phyloP scores from a whole-genome alignment of 495 filamentous ascomycete genomes.

The Tuber umbilicatum region DNA sequence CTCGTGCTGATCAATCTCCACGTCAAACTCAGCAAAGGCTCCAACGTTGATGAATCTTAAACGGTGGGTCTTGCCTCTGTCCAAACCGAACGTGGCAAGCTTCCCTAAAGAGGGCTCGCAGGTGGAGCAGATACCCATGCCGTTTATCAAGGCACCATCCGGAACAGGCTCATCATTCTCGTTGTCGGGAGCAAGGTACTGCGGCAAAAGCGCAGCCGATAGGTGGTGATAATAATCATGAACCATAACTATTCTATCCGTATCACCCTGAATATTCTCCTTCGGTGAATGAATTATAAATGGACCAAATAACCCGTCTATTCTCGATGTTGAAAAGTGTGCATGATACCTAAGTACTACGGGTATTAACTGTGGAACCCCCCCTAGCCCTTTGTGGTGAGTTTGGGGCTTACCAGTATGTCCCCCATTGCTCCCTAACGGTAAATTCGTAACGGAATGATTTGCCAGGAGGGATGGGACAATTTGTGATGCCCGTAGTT shows the following conservation, averaged over 20 bases:
- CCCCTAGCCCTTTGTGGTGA: neutral
- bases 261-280: slow-evolving; percentile 46
- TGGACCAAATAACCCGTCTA: slow-evolving; percentile 54
- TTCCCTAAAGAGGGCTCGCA: slow-evolving; percentile 48
- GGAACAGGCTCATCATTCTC: slow-evolving; percentile 56
- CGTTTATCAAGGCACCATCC: slow-evolving; percentile 62
- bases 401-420: slow-evolving; percentile 26
- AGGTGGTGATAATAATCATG: slow-evolving; percentile 56
- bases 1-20: slow-evolving; percentile 49
- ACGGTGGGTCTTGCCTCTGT: slow-evolving; percentile 54
- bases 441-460: slow-evolving; percentile 50
- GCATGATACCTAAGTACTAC: slow-evolving; percentile 27
- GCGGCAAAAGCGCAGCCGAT: slow-evolving; percentile 47
- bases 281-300: slow-evolving; percentile 50
- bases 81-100: slow-evolving; percentile 48
- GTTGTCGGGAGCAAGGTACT: slow-evolving; percentile 51
- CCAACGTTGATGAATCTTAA: slow-evolving; percentile 64
- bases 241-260: slow-evolving; percentile 53
- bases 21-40: slow-evolving; percentile 54
- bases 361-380: neutral
- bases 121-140: slow-evolving; percentile 47
- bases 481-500: slow-evolving; percentile 56
- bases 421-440: slow-evolving; percentile 23
- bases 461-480: slow-evolving; percentile 57
- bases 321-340: slow-evolving; percentile 32